Conservation (phyloP, 768 basidiomycete genomes). For the Leccinellum rugosiceps region DNA sequence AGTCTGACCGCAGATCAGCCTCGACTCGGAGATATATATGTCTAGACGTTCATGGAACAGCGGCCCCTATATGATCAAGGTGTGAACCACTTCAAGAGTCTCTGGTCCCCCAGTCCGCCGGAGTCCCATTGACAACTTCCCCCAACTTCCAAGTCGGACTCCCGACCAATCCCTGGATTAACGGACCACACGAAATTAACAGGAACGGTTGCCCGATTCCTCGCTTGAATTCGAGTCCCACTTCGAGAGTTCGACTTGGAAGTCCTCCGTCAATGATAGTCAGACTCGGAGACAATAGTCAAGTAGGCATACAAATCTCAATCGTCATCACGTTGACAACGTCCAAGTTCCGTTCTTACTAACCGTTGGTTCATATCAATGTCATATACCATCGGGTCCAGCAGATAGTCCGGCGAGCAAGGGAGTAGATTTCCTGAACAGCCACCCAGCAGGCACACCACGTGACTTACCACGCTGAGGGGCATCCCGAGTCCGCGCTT, state of each 20-base stretch:
- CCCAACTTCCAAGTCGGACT: too few species aligned
- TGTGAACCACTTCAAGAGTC: not conserved
- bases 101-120: too few species aligned
- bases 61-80: not conserved
- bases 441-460: not conserved
- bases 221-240: not conserved
- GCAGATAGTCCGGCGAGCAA: too few species aligned
- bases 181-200: not conserved
- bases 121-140: too few species aligned
- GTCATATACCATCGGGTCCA: too few species aligned
- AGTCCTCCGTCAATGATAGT: not conserved
- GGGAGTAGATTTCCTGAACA: not conserved
- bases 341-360: not conserved
- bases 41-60: too few species aligned
- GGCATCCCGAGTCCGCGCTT: not conserved
- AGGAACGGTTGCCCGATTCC: not conserved
- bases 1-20: not conserved
- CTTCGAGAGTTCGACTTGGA: not conserved
- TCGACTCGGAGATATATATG: not conserved
- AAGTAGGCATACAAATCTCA: not conserved
- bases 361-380: not conserved
- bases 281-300: not conserved
- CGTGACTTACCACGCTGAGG: slow-evolving; percentile 14
- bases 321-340: too few species aligned
- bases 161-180: not conserved